Evolutionary conservation across 495 filamentous ascomycete genomes (phyloP).

Genomic region (Xylaria castorea): DNA sequence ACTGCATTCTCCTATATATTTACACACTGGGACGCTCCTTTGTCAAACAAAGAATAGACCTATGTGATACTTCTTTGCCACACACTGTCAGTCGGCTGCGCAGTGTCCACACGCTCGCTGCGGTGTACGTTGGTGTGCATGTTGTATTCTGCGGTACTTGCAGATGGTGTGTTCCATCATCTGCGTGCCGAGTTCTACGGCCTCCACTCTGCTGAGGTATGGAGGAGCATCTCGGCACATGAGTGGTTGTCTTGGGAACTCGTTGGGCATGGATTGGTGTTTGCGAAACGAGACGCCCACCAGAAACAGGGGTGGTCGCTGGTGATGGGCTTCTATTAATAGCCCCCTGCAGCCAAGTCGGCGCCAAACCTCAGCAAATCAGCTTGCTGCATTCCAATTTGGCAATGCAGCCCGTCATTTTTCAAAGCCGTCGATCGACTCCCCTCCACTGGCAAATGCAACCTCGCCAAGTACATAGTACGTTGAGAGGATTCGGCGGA

Average conservation of each 20-base stretch:
- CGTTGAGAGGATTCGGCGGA: constrained; percentile 18
- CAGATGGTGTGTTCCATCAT: constrained; percentile 31
- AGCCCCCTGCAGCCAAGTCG: constrained; percentile 40
- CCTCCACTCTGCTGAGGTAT: constrained; percentile 27
- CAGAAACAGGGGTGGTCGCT: constrained; percentile 33
- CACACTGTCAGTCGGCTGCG: neutral
- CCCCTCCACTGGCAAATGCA: constrained; percentile 31
- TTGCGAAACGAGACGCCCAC: constrained; percentile 44
- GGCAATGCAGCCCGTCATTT: constrained; percentile 42
- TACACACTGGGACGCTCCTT: neutral
- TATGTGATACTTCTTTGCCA: neutral
- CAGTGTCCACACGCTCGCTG: neutral
- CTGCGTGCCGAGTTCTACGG: constrained; percentile 27
- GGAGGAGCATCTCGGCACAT: constrained; percentile 28
- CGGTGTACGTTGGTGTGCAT: neutral
- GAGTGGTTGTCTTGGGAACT: constrained; percentile 34
- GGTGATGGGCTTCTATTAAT: constrained; percentile 41
- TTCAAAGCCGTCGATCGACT: constrained; percentile 35
- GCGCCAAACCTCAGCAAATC: constrained; percentile 42
- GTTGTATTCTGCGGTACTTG: constrained; percentile 23
- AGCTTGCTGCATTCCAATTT: constrained; percentile 36
- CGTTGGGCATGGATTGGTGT: constrained; percentile 33
- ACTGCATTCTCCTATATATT: neutral
- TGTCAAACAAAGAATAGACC: neutral
- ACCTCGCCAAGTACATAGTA: constrained; percentile 23